phyloP scores from a whole-genome alignment of 306 rosid genomes.

The Vachellia collinsii region DNA sequence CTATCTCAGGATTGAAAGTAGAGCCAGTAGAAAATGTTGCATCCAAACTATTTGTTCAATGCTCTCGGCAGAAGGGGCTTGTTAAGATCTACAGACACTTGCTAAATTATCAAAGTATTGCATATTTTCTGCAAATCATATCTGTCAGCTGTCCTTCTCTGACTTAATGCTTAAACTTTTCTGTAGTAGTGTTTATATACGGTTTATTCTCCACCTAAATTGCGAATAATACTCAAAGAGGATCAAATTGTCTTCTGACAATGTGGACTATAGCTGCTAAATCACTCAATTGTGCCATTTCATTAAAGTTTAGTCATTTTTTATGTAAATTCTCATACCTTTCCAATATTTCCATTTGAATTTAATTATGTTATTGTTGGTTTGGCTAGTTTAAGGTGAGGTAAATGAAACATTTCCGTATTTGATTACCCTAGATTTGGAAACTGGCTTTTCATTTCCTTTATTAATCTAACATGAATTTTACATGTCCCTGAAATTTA shows the following conservation, averaged over 20 bases:
- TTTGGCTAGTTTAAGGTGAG: neutral
- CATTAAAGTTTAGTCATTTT: neutral
- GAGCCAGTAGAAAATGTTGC: slow-evolving; percentile 91
- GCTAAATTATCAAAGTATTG: slow-evolving; percentile 85
- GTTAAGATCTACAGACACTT: slow-evolving; percentile 95
- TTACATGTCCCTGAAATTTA: slow-evolving; percentile 30
- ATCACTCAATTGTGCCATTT: neutral
- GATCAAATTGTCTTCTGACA: slow-evolving; percentile 22
- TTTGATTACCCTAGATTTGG: slow-evolving; percentile 14
- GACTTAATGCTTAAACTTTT: neutral
- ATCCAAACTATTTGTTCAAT: slow-evolving; percentile 91
- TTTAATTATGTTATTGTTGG: slow-evolving; percentile 26
- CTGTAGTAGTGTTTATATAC: neutral
- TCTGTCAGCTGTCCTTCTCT: slow-evolving; percentile 27
- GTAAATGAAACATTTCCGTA: slow-evolving; percentile 13
- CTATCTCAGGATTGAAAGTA: slow-evolving; percentile 84
- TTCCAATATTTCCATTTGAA: slow-evolving; percentile 8
- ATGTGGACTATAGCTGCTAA: neutral
- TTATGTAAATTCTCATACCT: slow-evolving; percentile 6
- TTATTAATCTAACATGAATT: neutral
- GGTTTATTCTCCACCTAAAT: slow-evolving; percentile 28
- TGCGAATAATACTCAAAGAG: slow-evolving; percentile 3
- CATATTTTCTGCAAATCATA: slow-evolving; percentile 26
- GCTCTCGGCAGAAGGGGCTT: slow-evolving; percentile 98
- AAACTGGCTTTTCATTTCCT: neutral